Conservation (phyloP, 1,139 yeast species). For the Pichia sp. region DNA sequence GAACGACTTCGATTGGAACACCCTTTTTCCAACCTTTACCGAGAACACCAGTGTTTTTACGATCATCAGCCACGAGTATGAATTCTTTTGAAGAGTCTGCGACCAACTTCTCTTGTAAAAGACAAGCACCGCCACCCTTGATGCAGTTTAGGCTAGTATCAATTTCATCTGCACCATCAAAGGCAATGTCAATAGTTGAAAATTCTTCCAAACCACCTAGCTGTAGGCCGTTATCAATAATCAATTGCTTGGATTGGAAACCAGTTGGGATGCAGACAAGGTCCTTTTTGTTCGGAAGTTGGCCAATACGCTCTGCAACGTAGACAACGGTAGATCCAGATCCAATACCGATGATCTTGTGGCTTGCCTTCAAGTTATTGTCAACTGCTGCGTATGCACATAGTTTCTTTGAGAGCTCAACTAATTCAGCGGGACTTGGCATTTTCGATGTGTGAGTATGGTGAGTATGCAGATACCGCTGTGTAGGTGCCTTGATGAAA, state of each 20-base stretch:
- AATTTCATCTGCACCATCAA: slow-evolving; percentile 98
- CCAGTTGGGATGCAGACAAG: slow-evolving; percentile 92
- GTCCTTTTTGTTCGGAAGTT: slow-evolving; percentile 46
- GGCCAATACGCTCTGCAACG: slow-evolving; percentile 91
- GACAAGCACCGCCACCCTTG: slow-evolving; percentile 99
- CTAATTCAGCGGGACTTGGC: no score
- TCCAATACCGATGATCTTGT: slow-evolving; percentile 85
- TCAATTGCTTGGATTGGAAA: slow-evolving; percentile 85
- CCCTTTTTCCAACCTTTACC: slow-evolving; percentile 88
- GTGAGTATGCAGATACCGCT: no score
- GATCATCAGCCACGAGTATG: slow-evolving; percentile 85
- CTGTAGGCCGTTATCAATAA: slow-evolving; percentile 70
- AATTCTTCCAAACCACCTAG: slow-evolving; percentile 81
- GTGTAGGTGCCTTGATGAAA: no score
- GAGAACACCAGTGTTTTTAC: slow-evolving; percentile 66
- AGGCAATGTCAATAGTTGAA: slow-evolving; percentile 78
- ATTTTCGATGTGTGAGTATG: no score
- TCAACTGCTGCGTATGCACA: slow-evolving; percentile 95
- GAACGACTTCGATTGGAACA: slow-evolving; percentile 93
- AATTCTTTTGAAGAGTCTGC: slow-evolving; percentile 74
- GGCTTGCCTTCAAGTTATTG: slow-evolving; percentile 65
- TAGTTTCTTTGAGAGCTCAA: slow-evolving; percentile 67
- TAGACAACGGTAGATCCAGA: slow-evolving; percentile 96
- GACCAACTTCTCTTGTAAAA: slow-evolving; percentile 92
- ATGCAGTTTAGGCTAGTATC: slow-evolving; percentile 75